Percentiles rank a stretch among this genome's conserved stretches.
Conservation (phyloP, 2,329 filamentous ascomycete species). For the Venturia asperata region DNA sequence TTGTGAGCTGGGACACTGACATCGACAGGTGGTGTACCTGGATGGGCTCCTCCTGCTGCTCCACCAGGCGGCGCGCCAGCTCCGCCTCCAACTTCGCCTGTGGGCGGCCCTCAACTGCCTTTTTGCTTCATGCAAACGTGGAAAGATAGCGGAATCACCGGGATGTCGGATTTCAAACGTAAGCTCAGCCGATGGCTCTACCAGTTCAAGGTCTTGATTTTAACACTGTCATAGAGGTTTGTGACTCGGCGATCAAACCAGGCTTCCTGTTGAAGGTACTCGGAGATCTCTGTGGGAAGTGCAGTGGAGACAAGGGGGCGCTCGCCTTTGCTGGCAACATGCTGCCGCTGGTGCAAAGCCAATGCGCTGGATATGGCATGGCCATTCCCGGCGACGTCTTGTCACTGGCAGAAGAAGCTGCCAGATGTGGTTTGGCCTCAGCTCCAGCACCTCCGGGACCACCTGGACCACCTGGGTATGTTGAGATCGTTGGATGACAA, state of each 20-base stretch:
- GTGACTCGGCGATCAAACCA: neutral
- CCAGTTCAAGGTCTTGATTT: neutral
- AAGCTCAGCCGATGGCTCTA: neutral
- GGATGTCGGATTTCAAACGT: constrained; percentile 10
- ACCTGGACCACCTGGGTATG: neutral
- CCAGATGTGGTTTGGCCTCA: neutral
- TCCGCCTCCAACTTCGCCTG: neutral
- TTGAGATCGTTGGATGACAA: neutral
- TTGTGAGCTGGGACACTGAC: neutral
- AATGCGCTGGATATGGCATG: constrained; percentile 12
- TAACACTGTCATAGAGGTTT: constrained; percentile 2
- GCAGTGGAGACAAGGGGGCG: neutral
- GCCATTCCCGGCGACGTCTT: neutral
- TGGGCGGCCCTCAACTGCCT: neutral
- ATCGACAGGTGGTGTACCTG: neutral
- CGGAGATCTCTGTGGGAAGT: neutral
- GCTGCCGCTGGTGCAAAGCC: neutral
- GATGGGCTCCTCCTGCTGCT: constrained; percentile 1
- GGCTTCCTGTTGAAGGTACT: constrained; percentile 4
- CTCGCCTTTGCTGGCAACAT: neutral
- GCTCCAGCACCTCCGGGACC: neutral
- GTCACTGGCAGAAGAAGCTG: neutral
- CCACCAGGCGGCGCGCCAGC: neutral
- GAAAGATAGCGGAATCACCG: constrained; percentile 5
- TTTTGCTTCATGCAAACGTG: constrained; percentile 5